These are phyloP conservation scores for Floccularia luteovirens DNA, from an alignment of 768 basidiomycete species.

Conservation along the genomic window DNA sequence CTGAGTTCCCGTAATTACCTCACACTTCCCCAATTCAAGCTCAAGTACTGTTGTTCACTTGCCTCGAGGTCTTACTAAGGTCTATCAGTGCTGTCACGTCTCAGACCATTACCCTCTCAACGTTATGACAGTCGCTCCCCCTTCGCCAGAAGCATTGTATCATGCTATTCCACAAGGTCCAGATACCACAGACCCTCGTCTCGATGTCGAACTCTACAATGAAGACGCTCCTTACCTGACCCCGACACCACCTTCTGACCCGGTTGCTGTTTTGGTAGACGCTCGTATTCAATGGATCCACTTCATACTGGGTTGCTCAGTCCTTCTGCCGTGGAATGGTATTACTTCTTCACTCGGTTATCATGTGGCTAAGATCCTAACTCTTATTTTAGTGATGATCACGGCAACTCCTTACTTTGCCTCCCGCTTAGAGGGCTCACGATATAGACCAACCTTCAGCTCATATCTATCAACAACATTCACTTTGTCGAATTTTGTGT, in stretches of 20 bases:
- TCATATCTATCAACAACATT: constrained; percentile 60
- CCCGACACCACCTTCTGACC: constrained; percentile 13
- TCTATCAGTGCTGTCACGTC: too few species aligned
- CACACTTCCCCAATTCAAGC: too few species aligned
- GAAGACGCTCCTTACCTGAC: constrained; percentile 12
- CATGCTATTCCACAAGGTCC: constrained; percentile 11
- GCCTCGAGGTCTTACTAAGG: too few species aligned
- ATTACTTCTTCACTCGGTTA: constrained; percentile 14
- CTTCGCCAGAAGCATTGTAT: constrained; percentile 12
- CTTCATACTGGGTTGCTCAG: constrained; percentile 71
- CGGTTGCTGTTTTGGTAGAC: constrained; percentile 24
- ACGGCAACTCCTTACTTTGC: constrained; percentile 81
- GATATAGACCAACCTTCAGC: constrained; percentile 48
- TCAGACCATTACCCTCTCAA: too few species aligned
- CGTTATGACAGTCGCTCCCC: constrained; percentile 2
- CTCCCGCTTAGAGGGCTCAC: constrained; percentile 55
- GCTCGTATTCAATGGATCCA: constrained; percentile 51
- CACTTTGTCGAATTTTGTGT: constrained; percentile 59
- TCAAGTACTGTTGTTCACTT: too few species aligned
- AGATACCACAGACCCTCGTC: constrained; percentile 7
- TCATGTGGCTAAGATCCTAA: not conserved
- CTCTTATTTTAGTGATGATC: constrained; percentile 59
- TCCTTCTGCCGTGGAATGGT: constrained; percentile 91
- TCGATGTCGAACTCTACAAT: constrained; percentile 23
- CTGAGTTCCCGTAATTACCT: too few species aligned